Evolutionary conservation across 1,139 yeast genomes (phyloP).

Genomic region (Suhomyces bokatorum): DNA sequence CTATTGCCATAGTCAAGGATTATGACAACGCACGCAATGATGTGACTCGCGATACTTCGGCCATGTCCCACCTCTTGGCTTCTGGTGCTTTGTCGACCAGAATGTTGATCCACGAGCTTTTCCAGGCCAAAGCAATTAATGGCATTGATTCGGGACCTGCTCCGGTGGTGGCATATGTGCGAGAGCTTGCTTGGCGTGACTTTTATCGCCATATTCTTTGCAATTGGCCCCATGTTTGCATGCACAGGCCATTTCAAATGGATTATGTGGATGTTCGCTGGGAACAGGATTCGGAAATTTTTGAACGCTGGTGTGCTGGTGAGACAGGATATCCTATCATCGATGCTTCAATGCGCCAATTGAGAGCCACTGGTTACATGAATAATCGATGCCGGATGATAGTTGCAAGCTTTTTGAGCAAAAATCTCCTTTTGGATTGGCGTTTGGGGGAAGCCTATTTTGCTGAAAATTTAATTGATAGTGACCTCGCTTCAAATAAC

Average conservation of each 20-base stretch:
- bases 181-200: conserved; percentile 61
- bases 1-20: conserved; percentile 4
- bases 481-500: conserved; percentile 54
- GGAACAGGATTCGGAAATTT: conserved; percentile 38
- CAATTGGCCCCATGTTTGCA: conserved; percentile 52
- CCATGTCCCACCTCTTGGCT: conserved; percentile 46
- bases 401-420: conserved; percentile 52
- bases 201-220: conserved; percentile 51
- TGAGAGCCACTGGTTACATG: conserved; percentile 51
- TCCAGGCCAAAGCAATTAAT: conserved; percentile 3
- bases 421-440: conserved; percentile 55
- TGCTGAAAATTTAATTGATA: conserved; percentile 48
- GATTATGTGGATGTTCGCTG: conserved; percentile 40
- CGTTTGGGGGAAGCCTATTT: conserved; percentile 56
- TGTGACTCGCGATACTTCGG: conserved; percentile 8
- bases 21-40: conserved; percentile 20
- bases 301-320: conserved; percentile 52
- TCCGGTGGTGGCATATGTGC: conserved; percentile 28
- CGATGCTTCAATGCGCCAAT: conserved; percentile 58
- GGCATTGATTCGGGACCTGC: conserved; percentile 29
- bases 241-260: conserved; percentile 51
- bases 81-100: conserved; percentile 50
- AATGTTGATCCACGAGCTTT: conserved; percentile 30
- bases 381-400: conserved; percentile 57
- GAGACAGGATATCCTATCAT: conserved; percentile 56